These are phyloP conservation scores for Batrachochytrium dendrobatidis DNA, from an alignment of 371 early-diverging fungal species.

Conservation along the genomic window DNA sequence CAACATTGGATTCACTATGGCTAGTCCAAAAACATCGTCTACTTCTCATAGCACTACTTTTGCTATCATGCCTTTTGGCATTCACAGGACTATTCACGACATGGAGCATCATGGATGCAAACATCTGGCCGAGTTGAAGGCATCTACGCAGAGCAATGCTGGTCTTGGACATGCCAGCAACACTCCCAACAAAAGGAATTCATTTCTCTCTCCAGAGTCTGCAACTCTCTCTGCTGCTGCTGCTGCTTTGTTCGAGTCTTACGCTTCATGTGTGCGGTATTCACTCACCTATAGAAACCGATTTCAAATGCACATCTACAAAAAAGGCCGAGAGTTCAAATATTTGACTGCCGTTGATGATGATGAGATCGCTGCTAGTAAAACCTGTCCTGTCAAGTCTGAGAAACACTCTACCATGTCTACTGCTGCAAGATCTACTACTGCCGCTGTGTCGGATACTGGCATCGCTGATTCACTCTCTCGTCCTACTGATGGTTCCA, in stretches of 20 bases:
- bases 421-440: background rate
- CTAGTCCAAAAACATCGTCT: too few species aligned
- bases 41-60: too few species aligned
- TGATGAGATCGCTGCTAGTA: slow-evolving; percentile 11
- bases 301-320: slow-evolving; percentile 15
- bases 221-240: background rate
- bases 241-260: slow-evolving; percentile 25
- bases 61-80: slow-evolving; percentile 15
- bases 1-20: too few species aligned
- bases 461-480: background rate
- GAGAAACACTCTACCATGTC: slow-evolving; percentile 16
- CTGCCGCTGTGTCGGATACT: background rate
- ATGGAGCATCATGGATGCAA: slow-evolving; percentile 16
- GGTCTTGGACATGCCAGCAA: background rate
- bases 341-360: slow-evolving; percentile 9
- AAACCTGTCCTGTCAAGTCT: slow-evolving; percentile 18
- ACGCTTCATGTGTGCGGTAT: slow-evolving; percentile 40
- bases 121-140: slow-evolving; percentile 23
- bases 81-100: slow-evolving; percentile 13
- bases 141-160: too few species aligned
- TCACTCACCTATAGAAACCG: slow-evolving; percentile 38
- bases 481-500: background rate
- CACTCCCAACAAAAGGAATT: background rate
- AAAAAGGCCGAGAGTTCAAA: slow-evolving; percentile 14
- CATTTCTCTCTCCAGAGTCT: background rate